phyloP scores from a whole-genome alignment of 306 rosid genomes.

The Biancaea sappan region DNA sequence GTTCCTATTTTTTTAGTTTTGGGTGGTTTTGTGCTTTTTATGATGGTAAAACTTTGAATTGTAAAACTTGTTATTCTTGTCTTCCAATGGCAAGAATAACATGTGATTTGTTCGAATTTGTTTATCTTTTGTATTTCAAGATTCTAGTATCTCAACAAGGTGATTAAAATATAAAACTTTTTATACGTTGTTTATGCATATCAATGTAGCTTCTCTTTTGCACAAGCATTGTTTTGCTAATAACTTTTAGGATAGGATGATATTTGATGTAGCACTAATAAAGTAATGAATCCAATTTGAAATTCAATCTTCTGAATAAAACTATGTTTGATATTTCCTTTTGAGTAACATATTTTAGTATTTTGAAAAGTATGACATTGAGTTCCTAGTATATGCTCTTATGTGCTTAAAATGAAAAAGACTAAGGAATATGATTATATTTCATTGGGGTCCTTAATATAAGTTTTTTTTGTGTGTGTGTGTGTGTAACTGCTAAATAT shows the following conservation, averaged over 20 bases:
- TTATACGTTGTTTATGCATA: neutral
- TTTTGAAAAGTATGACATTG: neutral
- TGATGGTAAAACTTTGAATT: neutral
- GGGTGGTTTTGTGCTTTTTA: neutral
- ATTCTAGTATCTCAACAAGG: too few species aligned
- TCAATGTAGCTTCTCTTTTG: neutral
- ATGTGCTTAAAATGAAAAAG: neutral
- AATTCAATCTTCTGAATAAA: constrained; percentile 1
- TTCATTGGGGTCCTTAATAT: too few species aligned
- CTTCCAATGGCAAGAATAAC: neutral
- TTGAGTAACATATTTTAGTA: constrained; percentile 1
- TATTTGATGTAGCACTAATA: neutral
- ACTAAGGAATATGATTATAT: neutral
- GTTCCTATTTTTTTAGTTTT: neutral
- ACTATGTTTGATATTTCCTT: neutral
- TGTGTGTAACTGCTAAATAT: too few species aligned
- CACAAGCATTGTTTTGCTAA: constrained; percentile 1
- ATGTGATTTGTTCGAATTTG: too few species aligned
- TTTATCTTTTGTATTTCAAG: neutral
- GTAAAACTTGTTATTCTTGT: neutral
- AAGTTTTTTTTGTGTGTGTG: too few species aligned
- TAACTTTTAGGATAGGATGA: too few species aligned
- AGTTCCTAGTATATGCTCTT: neutral
- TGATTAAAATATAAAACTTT: too few species aligned
- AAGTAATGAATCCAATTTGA: constrained; percentile 3